Base-by-base conservation (phyloP, 148 eudicot species). In the Silene uniflora region DNA sequence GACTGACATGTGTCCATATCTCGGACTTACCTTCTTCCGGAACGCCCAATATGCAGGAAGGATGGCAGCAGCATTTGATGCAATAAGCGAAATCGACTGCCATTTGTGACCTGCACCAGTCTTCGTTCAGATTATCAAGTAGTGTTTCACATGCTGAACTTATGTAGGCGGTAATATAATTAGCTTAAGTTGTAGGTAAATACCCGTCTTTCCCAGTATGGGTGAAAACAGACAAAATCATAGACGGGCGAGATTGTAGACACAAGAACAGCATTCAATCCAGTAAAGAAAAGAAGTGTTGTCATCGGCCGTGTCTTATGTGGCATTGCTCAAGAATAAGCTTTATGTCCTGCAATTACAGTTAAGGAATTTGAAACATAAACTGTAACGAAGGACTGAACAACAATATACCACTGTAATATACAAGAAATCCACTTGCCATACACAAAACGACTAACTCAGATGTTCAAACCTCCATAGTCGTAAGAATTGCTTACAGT, bases 181-280 rank as follows among this genome's bases (percentile, higher is more conserved):
- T 42, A 78, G 68, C 56, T 52, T 23, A 70, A 7, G 61, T 22
- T 58, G 75, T 8, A 35, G 74, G 73, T 79, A 25, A 90, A 69
- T 90, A 94, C 97, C 93, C 96, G 85, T 85, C 97, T 81, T 82
- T 91, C 97, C 97, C 96, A 94, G 74, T 89, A 90, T 4, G 97
- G 98, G 77, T 76, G 87, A 79, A 91, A 94, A 85, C 96, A 90
- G 25, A 90, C 97, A 70, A 84, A 90, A 76, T 94, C 96, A 79
- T 94, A 94, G 81, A 91, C 96, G 42, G 96, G 92, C 54, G 89
- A 73, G 62, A 94, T 91, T 62, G 98, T 87, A 21, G 91, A 52
- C 56, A 52, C 56, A 1, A 52, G 56, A 52, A 12, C 18, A 11
- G 14, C 18, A 52, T 52, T 52, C 17, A 94, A 81, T 54, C 96